Conservation (phyloP, 192 early-diverging fungal genomes). For the Ambispora gerdemannii region DNA sequence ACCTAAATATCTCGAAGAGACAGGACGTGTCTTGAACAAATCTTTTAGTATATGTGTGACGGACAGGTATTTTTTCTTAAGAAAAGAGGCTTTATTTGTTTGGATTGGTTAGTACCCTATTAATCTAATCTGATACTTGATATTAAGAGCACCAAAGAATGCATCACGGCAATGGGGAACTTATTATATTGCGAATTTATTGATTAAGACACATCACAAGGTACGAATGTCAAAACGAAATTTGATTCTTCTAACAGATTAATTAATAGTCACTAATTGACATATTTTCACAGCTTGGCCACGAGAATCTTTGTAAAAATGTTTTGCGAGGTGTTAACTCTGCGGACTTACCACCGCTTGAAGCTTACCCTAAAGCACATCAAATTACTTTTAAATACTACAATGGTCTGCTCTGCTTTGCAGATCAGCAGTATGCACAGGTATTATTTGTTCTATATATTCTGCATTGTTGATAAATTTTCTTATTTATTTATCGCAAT, state of each 20-base stretch:
- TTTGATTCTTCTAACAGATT: not conserved
- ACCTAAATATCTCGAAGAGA: slow-evolving; percentile 69
- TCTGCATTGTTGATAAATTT: not conserved
- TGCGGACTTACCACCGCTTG: slow-evolving; percentile 70
- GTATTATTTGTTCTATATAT: slow-evolving; percentile 42
- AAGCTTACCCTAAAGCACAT: slow-evolving; percentile 79
- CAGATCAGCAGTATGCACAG: slow-evolving; percentile 72
- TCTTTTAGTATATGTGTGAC: slow-evolving; percentile 86
- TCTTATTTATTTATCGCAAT: not conserved
- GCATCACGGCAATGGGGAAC: slow-evolving; percentile 90
- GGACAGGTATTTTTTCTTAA: slow-evolving; percentile 57
- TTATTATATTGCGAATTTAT: slow-evolving; percentile 79
- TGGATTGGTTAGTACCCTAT: slow-evolving; percentile 1
- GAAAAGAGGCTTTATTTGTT: not conserved
- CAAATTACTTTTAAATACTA: slow-evolving; percentile 86
- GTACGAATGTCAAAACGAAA: slow-evolving; percentile 40
- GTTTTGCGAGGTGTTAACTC: slow-evolving; percentile 69
- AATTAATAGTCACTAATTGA: not conserved
- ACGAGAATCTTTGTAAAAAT: slow-evolving; percentile 80
- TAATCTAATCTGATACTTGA: not conserved
- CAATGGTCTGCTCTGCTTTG: slow-evolving; percentile 81
- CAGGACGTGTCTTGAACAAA: slow-evolving; percentile 82
- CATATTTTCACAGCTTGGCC: slow-evolving; percentile 50
- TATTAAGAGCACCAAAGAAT: slow-evolving; percentile 36
- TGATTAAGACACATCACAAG: slow-evolving; percentile 86